These are phyloP conservation scores for Colletotrichum noveboracense DNA, from an alignment of 2,329 filamentous ascomycete genomes.

Conservation along the genomic window DNA sequence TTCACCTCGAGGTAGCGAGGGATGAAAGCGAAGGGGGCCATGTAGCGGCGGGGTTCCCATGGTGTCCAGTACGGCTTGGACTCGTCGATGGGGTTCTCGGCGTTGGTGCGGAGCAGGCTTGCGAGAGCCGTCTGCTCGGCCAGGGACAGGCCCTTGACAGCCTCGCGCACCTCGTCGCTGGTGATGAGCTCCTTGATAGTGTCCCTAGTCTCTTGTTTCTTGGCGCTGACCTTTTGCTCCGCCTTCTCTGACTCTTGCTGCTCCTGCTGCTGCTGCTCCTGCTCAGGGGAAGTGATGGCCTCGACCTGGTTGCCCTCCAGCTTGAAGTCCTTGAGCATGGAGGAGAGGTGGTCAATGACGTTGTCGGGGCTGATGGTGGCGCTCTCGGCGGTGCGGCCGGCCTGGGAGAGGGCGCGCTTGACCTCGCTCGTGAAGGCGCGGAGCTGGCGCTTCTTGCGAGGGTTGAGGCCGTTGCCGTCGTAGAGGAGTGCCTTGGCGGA, in stretches of 20 bases:
- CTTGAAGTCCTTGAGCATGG: constrained; percentile 52
- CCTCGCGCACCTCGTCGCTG: constrained; percentile 14
- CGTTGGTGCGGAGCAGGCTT: constrained; percentile 64
- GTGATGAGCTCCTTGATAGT: not conserved
- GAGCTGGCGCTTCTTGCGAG: constrained; percentile 77
- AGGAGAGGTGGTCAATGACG: constrained; percentile 59
- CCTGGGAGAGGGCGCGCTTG: constrained; percentile 65
- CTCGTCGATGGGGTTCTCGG: constrained; percentile 77
- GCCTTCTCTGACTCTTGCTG: not conserved
- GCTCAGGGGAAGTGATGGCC: constrained; percentile 20
- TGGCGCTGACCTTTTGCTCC: not conserved
- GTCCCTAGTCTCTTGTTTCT: not conserved
- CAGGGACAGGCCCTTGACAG: constrained; percentile 38
- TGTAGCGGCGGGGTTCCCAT: constrained; percentile 85
- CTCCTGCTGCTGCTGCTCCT: constrained; percentile 28
- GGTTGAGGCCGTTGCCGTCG: constrained; percentile 59
- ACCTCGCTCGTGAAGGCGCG: constrained; percentile 74
- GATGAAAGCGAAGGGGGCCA: constrained; percentile 93
- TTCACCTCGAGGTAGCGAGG: constrained; percentile 97
- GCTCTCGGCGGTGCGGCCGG: constrained; percentile 39
- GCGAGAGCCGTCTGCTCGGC: constrained; percentile 60
- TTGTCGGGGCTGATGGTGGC: constrained; percentile 37
- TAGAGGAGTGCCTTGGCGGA: constrained; percentile 67
- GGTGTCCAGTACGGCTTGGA: constrained; percentile 88
- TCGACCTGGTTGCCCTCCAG: constrained; percentile 39